phyloP scores from a whole-genome alignment of 352 stramenopile genomes.

The Phytophthora meadii region DNA sequence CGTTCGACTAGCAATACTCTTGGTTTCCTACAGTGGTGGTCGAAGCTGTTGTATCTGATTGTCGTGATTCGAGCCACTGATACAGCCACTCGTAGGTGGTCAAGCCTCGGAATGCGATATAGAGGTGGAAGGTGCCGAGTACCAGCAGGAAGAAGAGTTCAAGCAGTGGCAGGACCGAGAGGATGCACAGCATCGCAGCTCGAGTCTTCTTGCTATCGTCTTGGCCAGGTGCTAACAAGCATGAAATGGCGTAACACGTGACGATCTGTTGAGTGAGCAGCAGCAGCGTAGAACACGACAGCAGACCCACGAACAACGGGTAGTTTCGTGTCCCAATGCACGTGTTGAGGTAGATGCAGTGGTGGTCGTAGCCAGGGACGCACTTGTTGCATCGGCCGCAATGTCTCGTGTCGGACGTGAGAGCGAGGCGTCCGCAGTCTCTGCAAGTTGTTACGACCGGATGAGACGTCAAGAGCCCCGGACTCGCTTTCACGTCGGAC shows the following conservation, averaged over 20 bases:
- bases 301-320: constrained; percentile 60
- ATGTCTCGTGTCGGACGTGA: constrained; percentile 64
- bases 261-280: constrained; percentile 63
- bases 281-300: constrained; percentile 65
- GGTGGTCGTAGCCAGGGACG: constrained; percentile 94
- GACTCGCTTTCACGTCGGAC: not conserved
- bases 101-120: constrained; percentile 55
- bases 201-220: constrained; percentile 9
- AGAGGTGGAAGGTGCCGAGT: constrained; percentile 70
- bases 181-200: constrained; percentile 33
- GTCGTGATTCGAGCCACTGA: constrained; percentile 37
- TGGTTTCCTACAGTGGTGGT: constrained; percentile 1
- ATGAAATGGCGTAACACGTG: constrained; percentile 49
- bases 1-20: constrained; percentile 8
- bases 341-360: constrained; percentile 96
- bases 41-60: constrained; percentile 4
- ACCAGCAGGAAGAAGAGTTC: constrained; percentile 68
- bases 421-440: constrained; percentile 31
- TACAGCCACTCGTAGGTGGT: constrained; percentile 71
- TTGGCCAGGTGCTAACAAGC: constrained; percentile 16
- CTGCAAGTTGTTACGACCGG: constrained; percentile 39
- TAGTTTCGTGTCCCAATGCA: constrained; percentile 90
- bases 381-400: constrained; percentile 96
- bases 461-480: constrained; percentile 17
- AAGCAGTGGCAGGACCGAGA: constrained; percentile 57